Base-by-base conservation (phyloP, 2,329 filamentous ascomycete genomes). In the Davidsoniella eucalypti region DNA sequence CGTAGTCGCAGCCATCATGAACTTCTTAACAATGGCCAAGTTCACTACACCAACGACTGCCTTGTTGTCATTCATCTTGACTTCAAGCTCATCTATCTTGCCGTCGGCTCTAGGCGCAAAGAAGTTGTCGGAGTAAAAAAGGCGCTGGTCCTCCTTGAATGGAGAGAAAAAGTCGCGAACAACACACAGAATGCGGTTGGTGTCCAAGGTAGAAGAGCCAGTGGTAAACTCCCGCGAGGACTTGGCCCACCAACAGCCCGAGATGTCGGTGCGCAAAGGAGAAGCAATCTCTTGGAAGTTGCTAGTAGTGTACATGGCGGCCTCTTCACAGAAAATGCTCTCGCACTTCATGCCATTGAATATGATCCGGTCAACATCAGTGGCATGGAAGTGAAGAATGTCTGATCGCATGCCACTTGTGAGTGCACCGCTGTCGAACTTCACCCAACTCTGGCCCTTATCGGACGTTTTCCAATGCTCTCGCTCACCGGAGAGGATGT, bases 231-330 rank as follows among this genome's bases (percentile, higher is more conserved):
- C 65, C 4, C 76, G 72, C 10, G 84, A 79, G 12, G 78, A 77
- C 60, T 86, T 86, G 47, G 92, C 90, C 87, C 90, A 98, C 63
- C 82, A 78, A 63, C 92, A 98, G 54, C 83, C 81, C 45, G 77
- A 71, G 2, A 84, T 84, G 56, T 80, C 75, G 40, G 75, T 69
- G 48, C 82, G 75, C 53, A 95, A 71, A 5, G 71, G 65, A 56
- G 83, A 73, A 47, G 78, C 74, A 41, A 73, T 65, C 4, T 73
- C 75, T 56, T 82, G 72, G 68, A 98, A 98, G 56, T 86, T 86
- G 64, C 96, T 82, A 12, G 73, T 80, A 2, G 92, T 96, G 63
- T 94, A 95, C 60, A 71, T 69, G 49, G 75, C 68, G 52, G 74
- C 65, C 59, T 82, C 76, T 54, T 74, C 68, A 63, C 82, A 87